phyloP scores from a whole-genome alignment of 257 asterid genomes.

The Phtheirospermum japonicum region DNA sequence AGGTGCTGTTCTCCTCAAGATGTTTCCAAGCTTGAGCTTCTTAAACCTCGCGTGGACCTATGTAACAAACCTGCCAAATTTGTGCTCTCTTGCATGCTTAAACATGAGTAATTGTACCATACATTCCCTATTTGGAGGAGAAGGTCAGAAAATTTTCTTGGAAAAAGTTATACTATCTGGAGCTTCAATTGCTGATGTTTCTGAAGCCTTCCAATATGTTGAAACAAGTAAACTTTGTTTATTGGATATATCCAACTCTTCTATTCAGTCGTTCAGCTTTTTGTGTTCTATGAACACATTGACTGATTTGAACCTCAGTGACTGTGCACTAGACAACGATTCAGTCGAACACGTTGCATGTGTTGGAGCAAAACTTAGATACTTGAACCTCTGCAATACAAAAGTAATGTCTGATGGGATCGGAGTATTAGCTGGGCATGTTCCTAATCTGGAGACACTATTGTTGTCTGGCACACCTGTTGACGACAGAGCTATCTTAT shows the following conservation, averaged over 20 bases:
- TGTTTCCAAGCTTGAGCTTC: constrained; percentile 57
- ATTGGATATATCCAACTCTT: constrained; percentile 67
- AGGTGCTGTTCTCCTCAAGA: constrained; percentile 54
- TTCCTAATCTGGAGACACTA: constrained; percentile 73
- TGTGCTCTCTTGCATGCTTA: constrained; percentile 58
- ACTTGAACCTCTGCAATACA: constrained; percentile 67
- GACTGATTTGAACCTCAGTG: constrained; percentile 65
- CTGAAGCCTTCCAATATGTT: constrained; percentile 47
- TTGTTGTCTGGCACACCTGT: constrained; percentile 52
- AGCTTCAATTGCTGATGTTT: constrained; percentile 45
- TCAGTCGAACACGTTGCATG: constrained; percentile 50
- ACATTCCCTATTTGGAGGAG: constrained; percentile 52
- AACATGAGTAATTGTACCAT: constrained; percentile 88
- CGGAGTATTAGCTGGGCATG: constrained; percentile 62
- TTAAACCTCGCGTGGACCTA: constrained; percentile 84
- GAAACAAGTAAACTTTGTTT: constrained; percentile 44
- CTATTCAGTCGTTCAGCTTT: constrained; percentile 47
- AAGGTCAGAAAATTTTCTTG: constrained; percentile 46
- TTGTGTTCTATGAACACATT: constrained; percentile 55
- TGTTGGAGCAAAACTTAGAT: constrained; percentile 54
- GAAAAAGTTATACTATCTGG: constrained; percentile 63
- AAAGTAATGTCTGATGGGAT: constrained; percentile 69
- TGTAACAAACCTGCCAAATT: constrained; percentile 57
- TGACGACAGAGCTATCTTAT: constrained; percentile 59
- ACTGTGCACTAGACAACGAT: constrained; percentile 45